A percentile compares a stretch with the other conserved stretches of the same genome.
Conservation (phyloP, 2,329 filamentous ascomycete species). For the Raffaelea ambrosiae region DNA sequence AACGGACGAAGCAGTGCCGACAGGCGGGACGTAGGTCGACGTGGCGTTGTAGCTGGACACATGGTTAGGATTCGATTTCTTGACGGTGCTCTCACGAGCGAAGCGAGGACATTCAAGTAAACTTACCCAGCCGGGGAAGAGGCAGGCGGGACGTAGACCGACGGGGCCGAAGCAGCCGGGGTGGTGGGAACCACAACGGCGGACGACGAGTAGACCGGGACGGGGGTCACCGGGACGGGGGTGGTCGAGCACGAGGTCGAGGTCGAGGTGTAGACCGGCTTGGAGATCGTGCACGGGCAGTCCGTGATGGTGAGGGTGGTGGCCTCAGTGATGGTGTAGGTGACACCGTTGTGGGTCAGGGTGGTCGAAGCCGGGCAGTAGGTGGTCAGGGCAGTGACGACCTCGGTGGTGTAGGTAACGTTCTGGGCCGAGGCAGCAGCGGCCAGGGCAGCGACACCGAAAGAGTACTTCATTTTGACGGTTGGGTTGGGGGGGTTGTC, state of each 20-base stretch:
- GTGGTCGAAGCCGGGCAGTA: conserved; percentile 62
- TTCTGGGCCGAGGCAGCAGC: conserved; percentile 34
- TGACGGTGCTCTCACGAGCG: not conserved
- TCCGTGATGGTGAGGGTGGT: conserved; percentile 57
- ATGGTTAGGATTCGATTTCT: conserved; percentile 8
- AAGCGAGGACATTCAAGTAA: no score
- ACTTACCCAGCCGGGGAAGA: conserved; percentile 24
- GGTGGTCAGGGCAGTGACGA: conserved; percentile 58
- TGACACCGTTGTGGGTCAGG: conserved; percentile 54
- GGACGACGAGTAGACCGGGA: conserved; percentile 39
- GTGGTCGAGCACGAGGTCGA: conserved; percentile 42
- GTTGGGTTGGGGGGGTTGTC: conserved; percentile 29
- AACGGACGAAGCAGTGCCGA: no score
- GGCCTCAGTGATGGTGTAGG: conserved; percentile 61
- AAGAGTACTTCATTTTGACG: conserved; percentile 59
- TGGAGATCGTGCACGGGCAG: conserved; percentile 59
- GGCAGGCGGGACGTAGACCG: conserved; percentile 32
- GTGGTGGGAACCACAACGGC: conserved; percentile 14
- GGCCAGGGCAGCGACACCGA: conserved; percentile 43
- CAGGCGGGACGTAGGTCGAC: no score
- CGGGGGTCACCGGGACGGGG: conserved; percentile 30
- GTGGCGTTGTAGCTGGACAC: conserved; percentile 20
- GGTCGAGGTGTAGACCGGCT: conserved; percentile 45
- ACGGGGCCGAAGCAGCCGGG: conserved; percentile 20
- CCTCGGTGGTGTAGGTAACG: conserved; percentile 54